Evolutionary conservation across 2,329 filamentous ascomycete species (phyloP).

Genomic region (Alternaria triticina): DNA sequence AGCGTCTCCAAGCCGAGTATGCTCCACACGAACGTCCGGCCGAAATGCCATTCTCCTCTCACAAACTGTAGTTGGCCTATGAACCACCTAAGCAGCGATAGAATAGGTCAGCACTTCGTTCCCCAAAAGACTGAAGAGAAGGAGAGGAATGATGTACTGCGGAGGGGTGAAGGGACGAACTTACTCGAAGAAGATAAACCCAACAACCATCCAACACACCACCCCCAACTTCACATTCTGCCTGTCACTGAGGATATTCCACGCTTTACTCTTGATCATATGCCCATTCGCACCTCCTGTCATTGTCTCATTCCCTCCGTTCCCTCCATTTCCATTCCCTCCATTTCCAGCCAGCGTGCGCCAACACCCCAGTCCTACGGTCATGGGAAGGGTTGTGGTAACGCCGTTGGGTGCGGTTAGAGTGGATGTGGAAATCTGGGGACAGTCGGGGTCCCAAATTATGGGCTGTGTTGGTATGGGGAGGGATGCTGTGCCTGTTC

Average conservation of each 20-base stretch:
- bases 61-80: fast-evolving
- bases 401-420: fast-evolving
- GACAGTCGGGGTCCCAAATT: neutral
- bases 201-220: neutral
- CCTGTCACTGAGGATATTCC: fast-evolving
- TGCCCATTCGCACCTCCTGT: neutral
- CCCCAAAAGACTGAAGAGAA: no score
- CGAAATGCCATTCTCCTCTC: neutral
- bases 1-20: neutral
- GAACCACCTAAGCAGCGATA: neutral
- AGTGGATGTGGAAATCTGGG: fast-evolving
- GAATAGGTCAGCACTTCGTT: neutral
- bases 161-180: neutral
- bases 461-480: neutral
- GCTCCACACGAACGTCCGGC: neutral
- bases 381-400: fast-evolving
- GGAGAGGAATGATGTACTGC: no score
- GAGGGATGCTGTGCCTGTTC: neutral
- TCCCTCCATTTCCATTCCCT: no score
- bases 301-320: no score
- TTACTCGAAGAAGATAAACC: neutral
- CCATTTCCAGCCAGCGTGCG: neutral
- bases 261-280: neutral
- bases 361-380: neutral
- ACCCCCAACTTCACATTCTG: neutral